These are phyloP conservation scores for Podaxis sp. DNA, from an alignment of 768 basidiomycete species.

Conservation along the genomic window DNA sequence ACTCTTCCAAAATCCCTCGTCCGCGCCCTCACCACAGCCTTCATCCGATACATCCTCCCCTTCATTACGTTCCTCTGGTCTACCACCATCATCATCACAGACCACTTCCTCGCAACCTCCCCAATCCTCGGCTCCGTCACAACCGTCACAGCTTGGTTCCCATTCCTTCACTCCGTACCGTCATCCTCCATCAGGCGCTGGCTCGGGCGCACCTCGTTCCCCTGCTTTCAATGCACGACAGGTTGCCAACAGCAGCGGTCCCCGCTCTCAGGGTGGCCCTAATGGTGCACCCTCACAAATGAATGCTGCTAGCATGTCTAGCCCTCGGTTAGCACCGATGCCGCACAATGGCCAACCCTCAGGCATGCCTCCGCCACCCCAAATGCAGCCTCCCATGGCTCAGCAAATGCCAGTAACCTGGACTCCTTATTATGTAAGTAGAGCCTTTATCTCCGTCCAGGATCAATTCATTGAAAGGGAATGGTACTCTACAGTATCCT, in stretches of 20 bases:
- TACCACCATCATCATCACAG: slow-evolving; percentile 39
- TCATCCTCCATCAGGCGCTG: slow-evolving; percentile 43
- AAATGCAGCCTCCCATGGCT: slow-evolving; percentile 38
- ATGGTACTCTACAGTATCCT: slow-evolving; percentile 32
- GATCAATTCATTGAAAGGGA: slow-evolving; percentile 10
- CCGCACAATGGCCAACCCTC: slow-evolving; percentile 53
- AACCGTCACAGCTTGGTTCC: slow-evolving; percentile 44
- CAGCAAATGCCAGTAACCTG: slow-evolving; percentile 40
- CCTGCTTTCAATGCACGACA: slow-evolving; percentile 57
- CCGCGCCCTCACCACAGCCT: slow-evolving; percentile 50
- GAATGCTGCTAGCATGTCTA: slow-evolving; percentile 48
- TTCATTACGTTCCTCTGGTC: slow-evolving; percentile 48
- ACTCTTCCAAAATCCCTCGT: slow-evolving; percentile 57
- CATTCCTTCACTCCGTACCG: slow-evolving; percentile 48
- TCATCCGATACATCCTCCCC: slow-evolving; percentile 58
- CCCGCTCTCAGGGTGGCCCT: slow-evolving; percentile 57
- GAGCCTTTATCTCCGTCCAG: slow-evolving; percentile 7
- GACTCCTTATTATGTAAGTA: slow-evolving; percentile 58
- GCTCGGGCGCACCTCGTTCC: slow-evolving; percentile 58
- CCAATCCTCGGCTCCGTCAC: slow-evolving; percentile 36
- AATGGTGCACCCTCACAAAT: slow-evolving; percentile 47
- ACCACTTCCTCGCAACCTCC: slow-evolving; percentile 29
- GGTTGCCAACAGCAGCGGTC: slow-evolving; percentile 58
- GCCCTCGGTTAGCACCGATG: slow-evolving; percentile 65
- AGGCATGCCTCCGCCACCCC: slow-evolving; percentile 45